Percentiles rank a stretch among this genome's conserved stretches.
phyloP scores from a whole-genome alignment of 2,329 filamentous ascomycete species.

The Chalaropsis thielavioides region DNA sequence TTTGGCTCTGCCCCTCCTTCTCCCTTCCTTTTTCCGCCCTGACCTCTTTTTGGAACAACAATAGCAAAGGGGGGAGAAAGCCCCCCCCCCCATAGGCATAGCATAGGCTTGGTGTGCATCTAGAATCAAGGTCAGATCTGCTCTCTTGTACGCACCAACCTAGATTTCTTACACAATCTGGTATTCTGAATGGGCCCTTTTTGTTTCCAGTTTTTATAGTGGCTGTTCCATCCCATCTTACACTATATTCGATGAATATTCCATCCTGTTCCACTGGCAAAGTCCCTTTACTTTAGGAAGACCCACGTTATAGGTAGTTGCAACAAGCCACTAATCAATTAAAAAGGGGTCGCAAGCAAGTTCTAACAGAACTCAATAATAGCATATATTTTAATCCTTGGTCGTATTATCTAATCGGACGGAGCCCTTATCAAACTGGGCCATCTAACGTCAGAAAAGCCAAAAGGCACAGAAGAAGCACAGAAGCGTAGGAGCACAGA shows the following conservation, averaged over 20 bases:
- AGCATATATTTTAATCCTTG: constrained; percentile 14
- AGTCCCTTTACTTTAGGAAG: not conserved
- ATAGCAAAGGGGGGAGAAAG: not conserved
- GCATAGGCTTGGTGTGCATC: too few species aligned
- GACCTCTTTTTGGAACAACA: not conserved
- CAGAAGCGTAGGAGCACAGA: not conserved
- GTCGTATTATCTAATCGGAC: not conserved
- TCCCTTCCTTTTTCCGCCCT: not conserved
- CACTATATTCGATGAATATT: not conserved
- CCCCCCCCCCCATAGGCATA: too few species aligned
- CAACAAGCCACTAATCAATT: not conserved
- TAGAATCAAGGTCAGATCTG: not conserved
- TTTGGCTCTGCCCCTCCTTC: not conserved
- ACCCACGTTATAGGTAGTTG: not conserved
- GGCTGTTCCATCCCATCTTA: not conserved
- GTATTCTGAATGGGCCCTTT: not conserved
- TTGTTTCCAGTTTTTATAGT: not conserved
- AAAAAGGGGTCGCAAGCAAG: not conserved
- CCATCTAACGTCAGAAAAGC: not conserved
- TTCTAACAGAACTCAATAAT: not conserved
- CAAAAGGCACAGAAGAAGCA: not conserved
- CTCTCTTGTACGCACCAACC: not conserved
- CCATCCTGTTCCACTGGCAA: not conserved
- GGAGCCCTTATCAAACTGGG: not conserved
- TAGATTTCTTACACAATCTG: not conserved